A percentile compares a stretch with the other conserved stretches of the same genome.
These are phyloP conservation scores for Forsythia suspensa DNA, from an alignment of 257 asterid species.

Conservation along the genomic window DNA sequence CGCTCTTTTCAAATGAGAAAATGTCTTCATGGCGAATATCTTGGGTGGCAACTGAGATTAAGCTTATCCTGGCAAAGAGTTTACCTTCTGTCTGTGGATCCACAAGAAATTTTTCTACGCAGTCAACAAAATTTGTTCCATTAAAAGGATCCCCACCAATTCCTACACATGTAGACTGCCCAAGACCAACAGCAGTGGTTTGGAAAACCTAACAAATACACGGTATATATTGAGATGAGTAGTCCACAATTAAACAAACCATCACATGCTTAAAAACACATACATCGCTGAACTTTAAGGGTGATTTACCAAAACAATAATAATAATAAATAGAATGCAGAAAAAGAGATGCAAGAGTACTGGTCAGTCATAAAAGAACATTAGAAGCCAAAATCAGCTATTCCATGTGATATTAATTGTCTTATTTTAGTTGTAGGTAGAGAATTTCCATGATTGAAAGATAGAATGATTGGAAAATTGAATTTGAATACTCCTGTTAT, in stretches of 20 bases:
- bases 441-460: not conserved
- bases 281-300: not conserved
- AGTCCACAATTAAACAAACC: not conserved
- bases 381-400: not conserved
- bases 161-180: constrained; percentile 96
- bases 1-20: not conserved
- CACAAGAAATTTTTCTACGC: constrained; percentile 77
- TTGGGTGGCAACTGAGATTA: not conserved
- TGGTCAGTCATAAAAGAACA: constrained; percentile 9
- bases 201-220: constrained; percentile 71
- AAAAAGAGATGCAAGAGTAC: not conserved
- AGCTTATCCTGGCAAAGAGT: not conserved
- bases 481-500: not conserved
- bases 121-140: constrained; percentile 97
- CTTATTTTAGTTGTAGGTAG: not conserved
- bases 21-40: not conserved
- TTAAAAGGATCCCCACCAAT: constrained; percentile 99
- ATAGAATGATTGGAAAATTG: not conserved
- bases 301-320: not conserved
- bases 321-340: not conserved
- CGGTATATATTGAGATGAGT: constrained; percentile 21
- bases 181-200: constrained; percentile 98
- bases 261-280: not conserved
- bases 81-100: constrained; percentile 99
- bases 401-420: not conserved